Base-by-base conservation (phyloP, 805 yeast species). In the Metschnikowia chrysomelidarum region DNA sequence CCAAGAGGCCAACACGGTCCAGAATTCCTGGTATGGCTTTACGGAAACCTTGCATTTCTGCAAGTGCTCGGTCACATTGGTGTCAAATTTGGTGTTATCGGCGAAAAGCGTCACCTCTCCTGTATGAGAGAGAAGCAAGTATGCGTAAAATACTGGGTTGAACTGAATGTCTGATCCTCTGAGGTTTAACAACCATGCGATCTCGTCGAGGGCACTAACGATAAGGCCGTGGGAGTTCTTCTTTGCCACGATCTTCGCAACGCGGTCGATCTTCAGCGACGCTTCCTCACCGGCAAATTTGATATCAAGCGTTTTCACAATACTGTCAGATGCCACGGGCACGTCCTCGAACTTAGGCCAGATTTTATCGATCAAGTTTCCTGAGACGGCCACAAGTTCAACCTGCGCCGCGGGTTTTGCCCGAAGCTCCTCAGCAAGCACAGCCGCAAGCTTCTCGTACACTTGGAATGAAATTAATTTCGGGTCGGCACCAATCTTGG, bases 361-460 rank as follows among this genome's bases (percentile, higher is more conserved):
- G 13, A 88, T 80, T 17, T 52, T 49, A 49, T 87, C 96, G 19
- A 93, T 65, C 47, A 93, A 67, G 56, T 91, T 91, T 11, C 66
- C 72, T 36, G 56, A 53, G n/a, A 73, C 59, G 0, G 78, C 62
- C 7, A 67, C 62, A 10, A 76, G 47, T 38, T 62, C 68, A 13
- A 73, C 64, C 32, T 62, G 60, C 2, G 63, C 67, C 23, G 54
- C 53, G 6, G 54, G 44, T 17, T 50, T 38, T 18, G 43, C 47
- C 14, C 40, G 27, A 9, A 55, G 28, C 27, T 59, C 59, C 3
- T 55, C 47, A 15, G 53, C 50, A 31, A 74, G 57, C 7, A 61
- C 28, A 5, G 43, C 38, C 33, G 59, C 50, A 16, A 75, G 42
- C 32, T 55, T 50, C 40, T 60, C 54, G 36, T 57, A 59, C 25